phyloP scores from a whole-genome alignment of 352 stramenopile genomes.

The Globisporangium cederbergense region DNA sequence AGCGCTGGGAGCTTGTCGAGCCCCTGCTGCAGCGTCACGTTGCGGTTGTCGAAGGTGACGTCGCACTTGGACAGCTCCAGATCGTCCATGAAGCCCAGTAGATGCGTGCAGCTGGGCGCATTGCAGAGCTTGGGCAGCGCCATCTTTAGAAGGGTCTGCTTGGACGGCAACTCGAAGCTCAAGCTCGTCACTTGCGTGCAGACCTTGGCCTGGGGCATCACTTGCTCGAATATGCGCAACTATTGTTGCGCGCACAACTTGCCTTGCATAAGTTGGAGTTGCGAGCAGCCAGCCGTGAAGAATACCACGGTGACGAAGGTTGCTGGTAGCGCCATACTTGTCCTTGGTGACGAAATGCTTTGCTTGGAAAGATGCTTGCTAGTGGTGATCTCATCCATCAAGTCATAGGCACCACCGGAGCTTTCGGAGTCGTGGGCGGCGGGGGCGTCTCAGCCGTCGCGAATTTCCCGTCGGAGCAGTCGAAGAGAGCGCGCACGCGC shows the following conservation, averaged over 20 bases:
- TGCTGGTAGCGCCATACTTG: neutral
- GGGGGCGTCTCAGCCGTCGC: neutral
- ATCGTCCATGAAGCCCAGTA: slow-evolving; percentile 58
- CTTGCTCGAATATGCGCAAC: slow-evolving; percentile 43
- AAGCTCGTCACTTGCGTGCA: slow-evolving; percentile 39
- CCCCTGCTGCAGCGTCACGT: slow-evolving; percentile 47
- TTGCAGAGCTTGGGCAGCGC: slow-evolving; percentile 38
- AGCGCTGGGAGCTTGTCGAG: slow-evolving; percentile 43
- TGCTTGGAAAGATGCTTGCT: neutral
- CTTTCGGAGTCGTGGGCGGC: neutral
- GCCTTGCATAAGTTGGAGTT: neutral
- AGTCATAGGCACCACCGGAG: neutral
- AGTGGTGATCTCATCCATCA: neutral
- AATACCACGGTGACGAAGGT: slow-evolving; percentile 13
- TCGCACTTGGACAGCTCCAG: slow-evolving; percentile 55
- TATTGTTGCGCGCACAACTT: slow-evolving; percentile 35
- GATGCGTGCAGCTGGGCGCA: slow-evolving; percentile 37
- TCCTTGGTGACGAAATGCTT: neutral
- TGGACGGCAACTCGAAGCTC: slow-evolving; percentile 38
- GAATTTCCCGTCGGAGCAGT: slow-evolving; percentile 11
- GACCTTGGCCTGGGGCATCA: slow-evolving; percentile 30
- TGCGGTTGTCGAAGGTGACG: slow-evolving; percentile 35
- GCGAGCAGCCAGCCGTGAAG: slow-evolving; percentile 2
- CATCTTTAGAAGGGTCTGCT: slow-evolving; percentile 21
- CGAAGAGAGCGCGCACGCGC: slow-evolving; percentile 33